A percentile compares a stretch with the other conserved stretches of the same genome.
These are phyloP conservation scores for Zasmidium citrigriseum DNA, from an alignment of 2,329 filamentous ascomycete species.

Conservation along the genomic window DNA sequence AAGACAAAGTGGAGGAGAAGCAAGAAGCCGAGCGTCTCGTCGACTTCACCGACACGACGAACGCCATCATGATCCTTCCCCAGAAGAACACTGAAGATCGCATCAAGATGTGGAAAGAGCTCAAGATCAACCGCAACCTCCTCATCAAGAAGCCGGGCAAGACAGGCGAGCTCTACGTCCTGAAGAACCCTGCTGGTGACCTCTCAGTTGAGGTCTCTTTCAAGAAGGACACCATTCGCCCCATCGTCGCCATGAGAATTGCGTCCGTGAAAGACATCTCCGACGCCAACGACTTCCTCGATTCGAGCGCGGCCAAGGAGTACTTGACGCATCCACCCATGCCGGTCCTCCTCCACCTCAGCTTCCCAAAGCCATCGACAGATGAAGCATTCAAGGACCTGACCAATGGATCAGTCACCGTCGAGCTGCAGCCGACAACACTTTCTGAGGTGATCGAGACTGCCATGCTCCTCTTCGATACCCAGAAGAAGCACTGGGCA, in stretches of 20 bases:
- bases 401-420: not conserved
- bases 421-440: not conserved
- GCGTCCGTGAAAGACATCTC: not conserved
- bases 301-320: not conserved
- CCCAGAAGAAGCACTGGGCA: not conserved
- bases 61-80: not conserved
- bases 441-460: not conserved
- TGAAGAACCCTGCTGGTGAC: no score
- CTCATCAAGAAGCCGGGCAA: not conserved
- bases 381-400: not conserved
- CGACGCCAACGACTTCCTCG: not conserved
- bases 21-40: no score
- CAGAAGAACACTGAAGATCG: not conserved
- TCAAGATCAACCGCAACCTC: not conserved
- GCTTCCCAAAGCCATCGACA: not conserved
- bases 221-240: not conserved
- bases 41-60: not conserved
- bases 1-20: no score
- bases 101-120: not conserved
- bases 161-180: not conserved
- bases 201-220: not conserved
- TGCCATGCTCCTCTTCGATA: not conserved
- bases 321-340: not conserved
- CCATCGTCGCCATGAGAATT: not conserved
- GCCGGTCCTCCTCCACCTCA: not conserved